Base-by-base conservation (phyloP, 495 filamentous ascomycete genomes). In the Penicillium desertorum region DNA sequence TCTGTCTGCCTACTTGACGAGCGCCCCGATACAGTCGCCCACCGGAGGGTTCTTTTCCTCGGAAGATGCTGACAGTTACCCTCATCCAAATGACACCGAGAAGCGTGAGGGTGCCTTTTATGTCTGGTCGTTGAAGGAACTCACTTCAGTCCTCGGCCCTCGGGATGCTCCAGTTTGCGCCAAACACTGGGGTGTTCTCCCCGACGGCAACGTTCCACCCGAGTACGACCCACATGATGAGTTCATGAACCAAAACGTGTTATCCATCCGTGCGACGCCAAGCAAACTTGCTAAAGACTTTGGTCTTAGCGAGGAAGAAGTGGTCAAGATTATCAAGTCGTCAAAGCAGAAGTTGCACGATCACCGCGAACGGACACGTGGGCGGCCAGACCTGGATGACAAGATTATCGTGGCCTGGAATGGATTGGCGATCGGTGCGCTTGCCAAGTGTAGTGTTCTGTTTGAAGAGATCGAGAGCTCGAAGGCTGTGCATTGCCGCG, bases 81-180 rank as follows among this genome's bases (percentile, higher is more conserved):
- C 88, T 46, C 81, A 81, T 19, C 82, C 78, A 32, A 84, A 85
- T 10, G 93, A 97, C 64, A 81, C 78, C 0, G 90, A 96, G 52
- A 95, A 92, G 78, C 83, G 90, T 20, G 93, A 98, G 70, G 94
- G 94, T 19, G 94, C 94, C 2, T 98, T 90, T 65, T 98, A 98
- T 65, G 84, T 96, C 19, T 98, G 93, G 92, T 96, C 92, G 0
- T 76, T 88, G 53, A 88, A 90, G 62, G 93, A 98, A 61, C 87
- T 97, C 61, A 87, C 90, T 34, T 80, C 83, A 49, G 82, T 96
- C 4, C 83, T 97, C 2, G 86, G 85, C 4, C 72, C 83, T 22
- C 83, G 87, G 23, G 87, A 87, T 57, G 86, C 83, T 23, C 80
- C 84, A 4, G 83, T 97, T 30, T 87, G 88, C 56, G 91, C 91